Evolutionary conservation across 1,139 yeast species (phyloP), one percentile per base, ranked within the genome.

Genomic region (Saccharomyces uvarum): DNA sequence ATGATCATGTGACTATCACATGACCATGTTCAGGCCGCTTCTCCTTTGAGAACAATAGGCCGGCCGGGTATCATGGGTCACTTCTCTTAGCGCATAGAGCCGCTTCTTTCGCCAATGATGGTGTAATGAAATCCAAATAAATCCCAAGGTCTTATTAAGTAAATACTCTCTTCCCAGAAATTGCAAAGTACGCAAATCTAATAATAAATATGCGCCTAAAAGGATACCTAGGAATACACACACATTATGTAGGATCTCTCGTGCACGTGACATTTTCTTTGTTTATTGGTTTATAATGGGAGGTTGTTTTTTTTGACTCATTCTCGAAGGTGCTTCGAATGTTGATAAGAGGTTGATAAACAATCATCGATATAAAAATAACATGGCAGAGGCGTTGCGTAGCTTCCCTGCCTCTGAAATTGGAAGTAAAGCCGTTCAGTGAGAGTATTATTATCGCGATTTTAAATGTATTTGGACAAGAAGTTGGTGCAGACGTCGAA

Each of bases 401-500:
- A 31, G 13, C 16, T 32, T 32, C n/a, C 19, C 16, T 4, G 8
- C 6, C 38, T 32, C 38, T n/a, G 19, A 32, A 32, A 0, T 7
- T n/a, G 38, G 41, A 32, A n/a, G 7, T 32, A 32, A 1, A 2
- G 38, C 38, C 3, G 2, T 32, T n/a, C 6, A 32, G 14, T 16
- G 4, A 7, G 16, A 44, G 13, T 13, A 47, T n/a, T n/a, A 27
- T 16, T n/a, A 47, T 21, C n/a, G 19, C 28, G 19, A 21, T 11
- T 16, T 11, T 42, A 9, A 50, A 50, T 14, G 13, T 21, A 16
- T 50, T 24, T 32, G 50, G 52, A 21, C 61, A 59, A 42, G 54
- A 33, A 28, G 29, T 59, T 7, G 61, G 60, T 11, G 56, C 49
- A 3, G 49, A 47, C 2, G 24, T 60, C 14, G 52, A 49, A 16